Evolutionary conservation across 2,329 filamentous ascomycete genomes (phyloP).

Genomic region (Sclerotinia glacialis): DNA sequence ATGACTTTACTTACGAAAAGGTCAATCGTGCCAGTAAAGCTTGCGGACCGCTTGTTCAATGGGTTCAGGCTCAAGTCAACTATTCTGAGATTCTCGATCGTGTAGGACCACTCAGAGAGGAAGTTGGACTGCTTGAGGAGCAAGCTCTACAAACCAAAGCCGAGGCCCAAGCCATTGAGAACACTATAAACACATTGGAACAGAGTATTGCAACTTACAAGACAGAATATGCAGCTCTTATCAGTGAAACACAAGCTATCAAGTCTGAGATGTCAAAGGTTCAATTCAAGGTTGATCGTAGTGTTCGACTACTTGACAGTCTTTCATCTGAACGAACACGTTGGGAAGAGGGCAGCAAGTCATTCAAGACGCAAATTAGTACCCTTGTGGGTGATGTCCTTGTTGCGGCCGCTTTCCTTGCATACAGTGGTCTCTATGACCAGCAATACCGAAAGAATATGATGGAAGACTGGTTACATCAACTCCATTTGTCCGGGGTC

Average conservation of each 20-base stretch:
- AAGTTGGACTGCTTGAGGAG: constrained; percentile 83
- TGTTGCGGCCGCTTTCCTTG: constrained; percentile 93
- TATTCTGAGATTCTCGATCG: constrained; percentile 97
- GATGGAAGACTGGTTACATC: constrained; percentile 96
- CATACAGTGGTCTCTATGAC: constrained; percentile 95
- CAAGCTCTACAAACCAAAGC: constrained; percentile 89
- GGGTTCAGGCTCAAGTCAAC: constrained; percentile 94
- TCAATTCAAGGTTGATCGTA: constrained; percentile 96
- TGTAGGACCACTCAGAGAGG: constrained; percentile 86
- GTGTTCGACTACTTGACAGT: constrained; percentile 89
- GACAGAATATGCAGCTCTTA: constrained; percentile 89
- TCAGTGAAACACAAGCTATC: constrained; percentile 96
- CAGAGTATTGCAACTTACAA: constrained; percentile 93
- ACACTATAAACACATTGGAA: constrained; percentile 80
- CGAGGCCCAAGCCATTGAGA: constrained; percentile 85
- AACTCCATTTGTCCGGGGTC: constrained; percentile 89
- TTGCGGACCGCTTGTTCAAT: constrained; percentile 93
- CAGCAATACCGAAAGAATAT: constrained; percentile 97
- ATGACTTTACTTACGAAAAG: constrained; percentile 93
- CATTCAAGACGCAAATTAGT: constrained; percentile 95
- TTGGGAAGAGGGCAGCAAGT: constrained; percentile 97
- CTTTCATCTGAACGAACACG: constrained; percentile 87
- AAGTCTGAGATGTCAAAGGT: constrained; percentile 95
- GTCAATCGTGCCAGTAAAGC: constrained; percentile 96
- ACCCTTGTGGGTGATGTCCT: constrained; percentile 95